Conservation (phyloP, 768 basidiomycete species). For the Nevesoporus exiguus region DNA sequence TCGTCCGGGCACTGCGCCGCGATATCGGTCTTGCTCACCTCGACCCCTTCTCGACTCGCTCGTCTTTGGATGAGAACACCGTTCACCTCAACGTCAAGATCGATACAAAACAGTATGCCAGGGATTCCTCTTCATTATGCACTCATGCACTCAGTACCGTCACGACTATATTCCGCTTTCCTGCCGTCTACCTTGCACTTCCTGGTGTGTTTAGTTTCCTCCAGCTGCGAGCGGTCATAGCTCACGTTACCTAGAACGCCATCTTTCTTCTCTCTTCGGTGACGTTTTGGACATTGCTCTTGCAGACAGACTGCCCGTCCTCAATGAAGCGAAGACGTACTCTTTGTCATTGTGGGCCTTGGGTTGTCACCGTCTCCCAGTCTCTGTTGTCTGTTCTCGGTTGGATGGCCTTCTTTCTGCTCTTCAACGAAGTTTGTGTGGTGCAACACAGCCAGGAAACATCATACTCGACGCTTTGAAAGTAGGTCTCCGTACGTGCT, state of each 20-base stretch:
- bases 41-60: conserved; percentile 28
- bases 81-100: conserved; percentile 19
- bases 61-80: not conserved
- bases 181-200: conserved; percentile 43
- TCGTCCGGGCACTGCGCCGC: conserved; percentile 45
- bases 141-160: conserved; percentile 51
- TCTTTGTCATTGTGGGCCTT: conserved; percentile 50
- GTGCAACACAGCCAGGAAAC: conserved; percentile 17
- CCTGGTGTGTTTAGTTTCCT: conserved; percentile 39
- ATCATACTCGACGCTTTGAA: conserved; percentile 28
- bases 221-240: not conserved
- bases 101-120: conserved; percentile 39
- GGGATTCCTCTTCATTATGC: conserved; percentile 45
- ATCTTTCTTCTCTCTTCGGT: conserved; percentile 43
- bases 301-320: conserved; percentile 33
- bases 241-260: conserved; percentile 33
- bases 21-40: conserved; percentile 47
- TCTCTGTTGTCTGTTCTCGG: conserved; percentile 32
- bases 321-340: conserved; percentile 43
- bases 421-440: conserved; percentile 37
- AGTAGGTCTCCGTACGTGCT: conserved; percentile 12
- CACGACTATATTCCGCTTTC: conserved; percentile 50
- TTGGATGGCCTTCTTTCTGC: conserved; percentile 32
- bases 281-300: conserved; percentile 44
- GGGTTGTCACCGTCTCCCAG: conserved; percentile 47